Percentiles rank a stretch among this genome's conserved stretches.
These are phyloP conservation scores for Tylopilus sp. DNA, from an alignment of 1,284 basidiomycete genomes.

Conservation along the genomic window DNA sequence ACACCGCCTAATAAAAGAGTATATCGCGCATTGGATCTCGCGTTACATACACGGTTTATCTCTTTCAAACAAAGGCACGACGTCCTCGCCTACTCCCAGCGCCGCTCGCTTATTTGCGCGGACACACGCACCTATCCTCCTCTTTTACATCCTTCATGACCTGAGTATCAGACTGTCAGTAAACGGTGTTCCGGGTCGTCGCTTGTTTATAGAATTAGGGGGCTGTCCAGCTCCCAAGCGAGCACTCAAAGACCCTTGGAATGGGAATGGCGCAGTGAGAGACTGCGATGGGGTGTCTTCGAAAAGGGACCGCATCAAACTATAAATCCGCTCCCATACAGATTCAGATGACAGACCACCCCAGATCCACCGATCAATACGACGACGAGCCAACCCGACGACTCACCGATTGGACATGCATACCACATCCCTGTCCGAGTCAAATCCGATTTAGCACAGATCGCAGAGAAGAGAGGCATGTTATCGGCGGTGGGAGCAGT, in stretches of 20 bases:
- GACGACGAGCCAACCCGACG: slow-evolving; percentile 14
- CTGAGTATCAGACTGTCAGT: slow-evolving; percentile 42
- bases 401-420: slow-evolving; percentile 61
- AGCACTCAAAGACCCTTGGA: slow-evolving; percentile 21
- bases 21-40: slow-evolving; percentile 19
- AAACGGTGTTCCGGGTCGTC: slow-evolving; percentile 35
- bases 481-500: slow-evolving; percentile 9
- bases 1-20: slow-evolving; percentile 28
- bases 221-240: slow-evolving; percentile 23
- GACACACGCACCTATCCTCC: slow-evolving; percentile 64
- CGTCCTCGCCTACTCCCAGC: slow-evolving; percentile 7
- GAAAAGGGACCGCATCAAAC: slow-evolving; percentile 38
- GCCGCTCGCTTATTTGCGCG: slow-evolving; percentile 29
- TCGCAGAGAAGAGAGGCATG: neutral
- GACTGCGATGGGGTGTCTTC: slow-evolving; percentile 33
- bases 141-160: slow-evolving; percentile 49
- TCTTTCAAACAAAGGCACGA: neutral
- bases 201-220: slow-evolving; percentile 27
- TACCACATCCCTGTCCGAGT: slow-evolving; percentile 59
- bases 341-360: slow-evolving; percentile 9
- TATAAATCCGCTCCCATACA: slow-evolving; percentile 15
- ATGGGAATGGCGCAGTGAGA: slow-evolving; percentile 22
- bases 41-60: slow-evolving; percentile 8
- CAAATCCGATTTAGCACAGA: slow-evolving; percentile 5
- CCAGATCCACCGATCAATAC: slow-evolving; percentile 17